Evolutionary conservation across 75 land plant species (phyloP).

Genomic region (Pinus albicaulis): DNA sequence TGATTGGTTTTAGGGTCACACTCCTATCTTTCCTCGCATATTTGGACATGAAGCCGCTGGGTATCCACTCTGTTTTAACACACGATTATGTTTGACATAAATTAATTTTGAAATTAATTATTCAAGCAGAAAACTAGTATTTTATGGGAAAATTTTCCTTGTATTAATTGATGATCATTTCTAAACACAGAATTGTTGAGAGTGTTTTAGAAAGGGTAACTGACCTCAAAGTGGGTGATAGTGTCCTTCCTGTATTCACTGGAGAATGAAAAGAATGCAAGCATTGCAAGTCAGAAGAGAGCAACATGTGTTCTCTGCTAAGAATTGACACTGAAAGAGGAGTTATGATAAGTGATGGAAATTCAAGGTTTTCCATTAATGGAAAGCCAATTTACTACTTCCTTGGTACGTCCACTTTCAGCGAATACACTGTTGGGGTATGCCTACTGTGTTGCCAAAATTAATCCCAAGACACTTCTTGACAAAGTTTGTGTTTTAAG

Average conservation of each 20-base stretch:
- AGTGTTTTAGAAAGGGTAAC: constrained; percentile 44
- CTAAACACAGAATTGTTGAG: constrained; percentile 30
- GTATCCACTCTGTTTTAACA: constrained; percentile 11
- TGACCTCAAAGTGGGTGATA: constrained; percentile 34
- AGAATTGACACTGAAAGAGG: constrained; percentile 17
- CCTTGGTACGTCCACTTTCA: constrained; percentile 57
- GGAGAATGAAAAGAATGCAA: constrained; percentile 39
- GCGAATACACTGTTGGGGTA: constrained; percentile 66
- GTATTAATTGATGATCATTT: no score
- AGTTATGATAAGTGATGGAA: constrained; percentile 22
- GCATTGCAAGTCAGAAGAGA: constrained; percentile 35
- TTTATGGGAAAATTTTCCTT: no score
- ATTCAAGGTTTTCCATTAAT: constrained; percentile 18
- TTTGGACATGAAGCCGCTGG: constrained; percentile 75
- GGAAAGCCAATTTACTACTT: constrained; percentile 29
- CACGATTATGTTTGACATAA: no score
- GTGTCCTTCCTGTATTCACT: constrained; percentile 44
- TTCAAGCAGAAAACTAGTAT: no score
- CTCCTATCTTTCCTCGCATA: constrained; percentile 52
- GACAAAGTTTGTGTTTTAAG: constrained; percentile 56
- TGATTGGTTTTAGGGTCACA: constrained; percentile 21
- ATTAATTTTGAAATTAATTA: no score
- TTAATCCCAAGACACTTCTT: constrained; percentile 44
- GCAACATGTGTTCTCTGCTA: constrained; percentile 28
- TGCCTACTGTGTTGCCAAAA: constrained; percentile 41